Evolutionary conservation across 2,329 filamentous ascomycete species (phyloP).

Genomic region (Onygena corvina): DNA sequence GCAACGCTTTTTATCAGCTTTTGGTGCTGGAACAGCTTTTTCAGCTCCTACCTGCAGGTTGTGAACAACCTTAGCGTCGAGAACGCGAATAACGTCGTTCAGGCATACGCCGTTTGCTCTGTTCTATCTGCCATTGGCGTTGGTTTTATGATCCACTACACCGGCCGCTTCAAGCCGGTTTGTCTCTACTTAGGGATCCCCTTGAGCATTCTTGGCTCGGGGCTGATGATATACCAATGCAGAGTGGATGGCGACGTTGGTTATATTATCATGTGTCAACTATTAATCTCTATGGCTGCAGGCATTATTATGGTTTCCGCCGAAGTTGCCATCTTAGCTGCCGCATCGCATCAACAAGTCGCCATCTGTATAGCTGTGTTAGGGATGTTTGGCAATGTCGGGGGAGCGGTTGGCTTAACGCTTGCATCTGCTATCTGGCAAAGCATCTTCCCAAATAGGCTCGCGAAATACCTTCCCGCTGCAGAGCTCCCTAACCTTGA

Average conservation of each 20-base stretch:
- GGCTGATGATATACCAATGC: conserved; percentile 44
- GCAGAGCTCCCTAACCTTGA: conserved; percentile 13
- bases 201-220: conserved; percentile 38
- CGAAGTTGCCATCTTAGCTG: conserved; percentile 45
- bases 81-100: conserved; percentile 33
- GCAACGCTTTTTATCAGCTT: conserved; percentile 31
- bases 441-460: conserved; percentile 17
- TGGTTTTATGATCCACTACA: conserved; percentile 31
- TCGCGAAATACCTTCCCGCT: conserved; percentile 17
- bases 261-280: conserved; percentile 42
- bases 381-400: conserved; percentile 21
- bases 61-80: conserved; percentile 35
- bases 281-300: conserved; percentile 42
- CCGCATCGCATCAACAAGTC: conserved; percentile 41
- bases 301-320: conserved; percentile 40
- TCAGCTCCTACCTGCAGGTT: conserved; percentile 42
- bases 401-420: conserved; percentile 21
- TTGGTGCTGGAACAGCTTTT: conserved; percentile 41
- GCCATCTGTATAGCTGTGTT: conserved; percentile 27
- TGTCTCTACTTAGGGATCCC: conserved; percentile 41
- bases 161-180: conserved; percentile 40
- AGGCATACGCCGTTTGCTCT: conserved; percentile 40
- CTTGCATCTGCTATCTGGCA: conserved; percentile 24
- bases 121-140: conserved; percentile 17
- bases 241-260: conserved; percentile 36